Conservation (phyloP, 257 asterid genomes). For the Solanum virginianum region DNA sequence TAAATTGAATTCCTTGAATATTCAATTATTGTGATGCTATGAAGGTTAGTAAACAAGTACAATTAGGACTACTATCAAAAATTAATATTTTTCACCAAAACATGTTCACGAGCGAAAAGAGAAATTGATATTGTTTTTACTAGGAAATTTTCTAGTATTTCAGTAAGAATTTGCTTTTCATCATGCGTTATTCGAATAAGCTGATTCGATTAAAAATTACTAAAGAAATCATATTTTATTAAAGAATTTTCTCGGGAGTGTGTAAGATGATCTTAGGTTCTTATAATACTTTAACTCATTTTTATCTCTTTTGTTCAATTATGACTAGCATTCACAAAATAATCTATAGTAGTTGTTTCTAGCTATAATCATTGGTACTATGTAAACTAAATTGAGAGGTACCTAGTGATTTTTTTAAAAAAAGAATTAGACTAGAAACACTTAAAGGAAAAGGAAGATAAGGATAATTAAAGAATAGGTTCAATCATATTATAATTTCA, state of each 20-base stretch:
- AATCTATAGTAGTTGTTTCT: background rate
- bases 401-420: background rate
- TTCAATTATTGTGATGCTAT: background rate
- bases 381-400: background rate
- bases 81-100: too few relatives aligned
- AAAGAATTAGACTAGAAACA: background rate
- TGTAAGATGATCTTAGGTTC: background rate
- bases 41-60: background rate
- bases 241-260: fast-evolving
- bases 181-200: too few relatives aligned
- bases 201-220: too few relatives aligned
- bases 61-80: background rate
- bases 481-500: background rate
- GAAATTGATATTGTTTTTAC: too few relatives aligned
- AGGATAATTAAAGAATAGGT: background rate
- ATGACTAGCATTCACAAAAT: background rate
- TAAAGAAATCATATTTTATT: too few relatives aligned
- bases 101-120: too few relatives aligned
- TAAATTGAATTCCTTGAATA: background rate
- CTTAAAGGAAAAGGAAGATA: background rate
- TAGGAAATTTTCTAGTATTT: too few relatives aligned
- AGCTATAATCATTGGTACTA: background rate
- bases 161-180: too few relatives aligned
- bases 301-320: background rate
- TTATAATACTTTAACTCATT: background rate